A percentile compares a stretch with the other conserved stretches of the same genome.
Conservation (phyloP, 2,329 filamentous ascomycete species). For the Paramyrothecium roridum region DNA sequence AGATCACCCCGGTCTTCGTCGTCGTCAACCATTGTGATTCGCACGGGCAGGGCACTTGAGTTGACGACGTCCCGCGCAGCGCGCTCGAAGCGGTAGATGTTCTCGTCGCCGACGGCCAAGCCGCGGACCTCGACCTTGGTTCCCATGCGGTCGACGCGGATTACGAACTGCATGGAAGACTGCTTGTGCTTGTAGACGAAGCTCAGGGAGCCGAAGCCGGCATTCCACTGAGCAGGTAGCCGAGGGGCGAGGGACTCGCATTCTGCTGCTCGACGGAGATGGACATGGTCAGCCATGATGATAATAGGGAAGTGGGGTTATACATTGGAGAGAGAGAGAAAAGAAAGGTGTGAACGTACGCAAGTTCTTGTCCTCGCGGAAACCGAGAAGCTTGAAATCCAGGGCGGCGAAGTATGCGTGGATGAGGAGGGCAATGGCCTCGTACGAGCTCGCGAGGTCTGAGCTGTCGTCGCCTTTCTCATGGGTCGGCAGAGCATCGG, state of each 20-base stretch:
- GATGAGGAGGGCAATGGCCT: slow-evolving; percentile 78
- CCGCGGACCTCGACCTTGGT: slow-evolving; percentile 81
- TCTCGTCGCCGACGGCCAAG: slow-evolving; percentile 75
- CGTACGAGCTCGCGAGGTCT: slow-evolving; percentile 68
- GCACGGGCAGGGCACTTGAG: slow-evolving; percentile 50
- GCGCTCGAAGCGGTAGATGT: slow-evolving; percentile 75
- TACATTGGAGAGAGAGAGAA: neutral
- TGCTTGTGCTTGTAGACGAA: slow-evolving; percentile 87
- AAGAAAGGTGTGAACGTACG: slow-evolving; percentile 40
- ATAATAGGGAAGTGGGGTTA: neutral
- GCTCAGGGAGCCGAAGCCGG: slow-evolving; percentile 64
- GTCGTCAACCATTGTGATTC: slow-evolving; percentile 45
- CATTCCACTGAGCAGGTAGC: slow-evolving; percentile 79
- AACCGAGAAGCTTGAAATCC: slow-evolving; percentile 76
- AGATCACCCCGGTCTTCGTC: slow-evolving; percentile 50
- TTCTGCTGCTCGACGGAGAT: slow-evolving; percentile 24
- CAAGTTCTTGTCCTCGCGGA: slow-evolving; percentile 77
- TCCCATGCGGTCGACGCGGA: slow-evolving; percentile 80
- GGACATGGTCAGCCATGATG: slow-evolving; percentile 4
- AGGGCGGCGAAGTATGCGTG: slow-evolving; percentile 81
- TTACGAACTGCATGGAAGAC: slow-evolving; percentile 77
- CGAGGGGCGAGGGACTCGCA: slow-evolving; percentile 56
- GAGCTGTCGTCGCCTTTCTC: slow-evolving; percentile 50
- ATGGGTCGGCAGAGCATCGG: slow-evolving; percentile 56
- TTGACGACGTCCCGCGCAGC: slow-evolving; percentile 70